Base-by-base conservation (phyloP, 208 protist species). In the Acanthamoeba castellanii region DNA sequence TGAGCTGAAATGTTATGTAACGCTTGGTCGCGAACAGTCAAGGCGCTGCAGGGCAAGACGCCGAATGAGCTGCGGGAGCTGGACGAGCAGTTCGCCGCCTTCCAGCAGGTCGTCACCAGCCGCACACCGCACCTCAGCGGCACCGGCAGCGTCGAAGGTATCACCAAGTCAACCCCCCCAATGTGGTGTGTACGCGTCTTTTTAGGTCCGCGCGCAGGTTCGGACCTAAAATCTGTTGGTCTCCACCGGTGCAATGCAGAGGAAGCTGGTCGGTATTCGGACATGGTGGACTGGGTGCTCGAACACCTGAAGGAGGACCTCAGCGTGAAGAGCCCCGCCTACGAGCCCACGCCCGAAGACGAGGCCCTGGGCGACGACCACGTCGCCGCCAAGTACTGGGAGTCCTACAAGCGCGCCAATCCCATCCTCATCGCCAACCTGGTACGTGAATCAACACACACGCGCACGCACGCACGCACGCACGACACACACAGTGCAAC, bases 301-400 rank as follows among this genome's bases (percentile, higher is more conserved):
- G 74, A 84, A 37, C 74, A 84, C 42, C 37, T 84, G 20, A 84
- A 84, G 74, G 74, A 84, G 74, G 74, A 84, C 74, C 74, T 84
- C 34, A 84, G 74, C 74, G 45, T 84, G 11, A 84, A 55, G 74
- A 84, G 74, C 22, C 74, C 74, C 18, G 32, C 74, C 74, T 84
- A 55, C 45, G 74, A 84, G 74, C 74, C 74, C 74, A 84, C 74
- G 32, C 74, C 74, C 45, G 74, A 84, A 37, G 74, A 84, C 45
- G 74, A 84, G 74, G 74, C 74, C 42, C 74, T 84, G 37, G 74
- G 74, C 25, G 74, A 84, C 52, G 74, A 84, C 74, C 74, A 84
- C 74, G 74, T 84, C 20, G 74, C 74, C 37, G 74, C 74, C 74
- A 84, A 84, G 74, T 84, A 52, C 45, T 84, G 74, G 74, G 74